These are phyloP conservation scores for Aspergillus quadrilineatus DNA, from an alignment of 2,329 filamentous ascomycete species.

Conservation along the genomic window DNA sequence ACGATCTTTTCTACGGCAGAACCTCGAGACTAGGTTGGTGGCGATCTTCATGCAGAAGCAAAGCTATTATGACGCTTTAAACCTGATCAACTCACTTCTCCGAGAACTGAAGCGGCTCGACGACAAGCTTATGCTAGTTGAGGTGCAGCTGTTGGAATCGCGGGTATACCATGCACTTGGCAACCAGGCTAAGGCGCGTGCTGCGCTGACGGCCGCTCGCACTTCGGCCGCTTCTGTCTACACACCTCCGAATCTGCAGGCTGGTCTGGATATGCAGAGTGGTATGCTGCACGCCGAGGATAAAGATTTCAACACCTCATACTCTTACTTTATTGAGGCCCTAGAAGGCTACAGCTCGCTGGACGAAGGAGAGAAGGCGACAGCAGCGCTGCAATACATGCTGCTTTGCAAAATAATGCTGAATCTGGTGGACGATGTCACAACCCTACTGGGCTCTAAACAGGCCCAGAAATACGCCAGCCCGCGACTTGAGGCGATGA, in stretches of 20 bases:
- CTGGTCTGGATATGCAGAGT: slow-evolving; percentile 97
- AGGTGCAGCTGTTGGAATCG: slow-evolving; percentile 96
- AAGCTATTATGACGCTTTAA: slow-evolving; percentile 94
- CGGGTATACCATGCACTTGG: slow-evolving; percentile 95
- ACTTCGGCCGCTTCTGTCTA: slow-evolving; percentile 97
- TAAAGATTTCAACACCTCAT: slow-evolving; percentile 98
- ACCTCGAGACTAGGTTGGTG: slow-evolving; percentile 93
- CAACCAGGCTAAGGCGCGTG: slow-evolving; percentile 93
- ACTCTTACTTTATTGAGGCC: slow-evolving; percentile 98
- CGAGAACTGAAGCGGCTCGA: slow-evolving; percentile 97
- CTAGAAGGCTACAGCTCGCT: slow-evolving; percentile 94
- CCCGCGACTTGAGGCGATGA: slow-evolving; percentile 97
- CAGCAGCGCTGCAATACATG: slow-evolving; percentile 98
- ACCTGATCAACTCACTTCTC: slow-evolving; percentile 92
- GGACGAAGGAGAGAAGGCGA: slow-evolving; percentile 84
- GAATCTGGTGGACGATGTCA: slow-evolving; percentile 94
- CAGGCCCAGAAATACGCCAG: slow-evolving; percentile 95
- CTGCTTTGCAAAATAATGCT: slow-evolving; percentile 99
- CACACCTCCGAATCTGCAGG: slow-evolving; percentile 90
- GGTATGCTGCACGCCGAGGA: slow-evolving; percentile 99
- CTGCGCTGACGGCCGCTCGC: slow-evolving; percentile 87
- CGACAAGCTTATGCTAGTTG: slow-evolving; percentile 96
- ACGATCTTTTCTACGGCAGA: slow-evolving; percentile 93
- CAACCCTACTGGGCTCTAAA: slow-evolving; percentile 90
- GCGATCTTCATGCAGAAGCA: slow-evolving; percentile 95